These are phyloP conservation scores for Turritis glabra DNA, from an alignment of 345 rosid genomes.

Conservation along the genomic window DNA sequence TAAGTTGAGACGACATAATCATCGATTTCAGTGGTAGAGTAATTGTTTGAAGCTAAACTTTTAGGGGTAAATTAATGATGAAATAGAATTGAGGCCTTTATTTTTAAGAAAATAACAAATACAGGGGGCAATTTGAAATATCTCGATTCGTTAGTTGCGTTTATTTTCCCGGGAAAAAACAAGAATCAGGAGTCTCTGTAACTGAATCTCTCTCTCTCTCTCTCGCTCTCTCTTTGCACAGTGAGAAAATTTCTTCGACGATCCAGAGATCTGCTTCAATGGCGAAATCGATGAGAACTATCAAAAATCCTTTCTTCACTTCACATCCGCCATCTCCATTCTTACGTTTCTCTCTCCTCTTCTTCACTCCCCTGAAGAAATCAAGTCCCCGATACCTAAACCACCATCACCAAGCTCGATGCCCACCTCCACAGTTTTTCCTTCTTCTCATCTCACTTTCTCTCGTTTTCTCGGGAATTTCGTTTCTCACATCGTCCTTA, in stretches of 20 bases:
- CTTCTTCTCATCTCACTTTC: conserved; percentile 48
- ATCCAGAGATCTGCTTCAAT: conserved; percentile 38
- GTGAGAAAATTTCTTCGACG: not conserved
- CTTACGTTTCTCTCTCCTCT: conserved; percentile 47
- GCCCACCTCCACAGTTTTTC: conserved; percentile 42
- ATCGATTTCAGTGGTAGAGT: not conserved
- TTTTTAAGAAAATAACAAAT: not conserved
- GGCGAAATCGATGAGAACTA: conserved; percentile 57
- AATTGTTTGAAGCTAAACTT: not conserved
- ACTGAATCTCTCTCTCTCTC: conserved; percentile 14
- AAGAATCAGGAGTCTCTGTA: conserved; percentile 22
- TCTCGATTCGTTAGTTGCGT: not conserved
- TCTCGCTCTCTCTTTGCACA: conserved; percentile 15
- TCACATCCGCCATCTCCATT: conserved; percentile 46
- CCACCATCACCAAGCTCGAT: conserved; percentile 36
- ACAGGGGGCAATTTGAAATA: not conserved
- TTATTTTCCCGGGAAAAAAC: conserved; percentile 30
- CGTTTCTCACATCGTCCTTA: conserved; percentile 39
- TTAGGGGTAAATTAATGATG: not conserved
- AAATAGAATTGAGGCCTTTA: not conserved
- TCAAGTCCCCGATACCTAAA: conserved; percentile 46
- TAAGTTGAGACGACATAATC: not conserved
- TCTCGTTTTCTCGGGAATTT: conserved; percentile 51
- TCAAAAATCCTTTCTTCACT: conserved; percentile 47
- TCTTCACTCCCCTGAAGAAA: conserved; percentile 50